Evolutionary conservation across 1,284 basidiomycete genomes (phyloP), one percentile per base, ranked within the genome.

Genomic region (Pterulicium gracile): DNA sequence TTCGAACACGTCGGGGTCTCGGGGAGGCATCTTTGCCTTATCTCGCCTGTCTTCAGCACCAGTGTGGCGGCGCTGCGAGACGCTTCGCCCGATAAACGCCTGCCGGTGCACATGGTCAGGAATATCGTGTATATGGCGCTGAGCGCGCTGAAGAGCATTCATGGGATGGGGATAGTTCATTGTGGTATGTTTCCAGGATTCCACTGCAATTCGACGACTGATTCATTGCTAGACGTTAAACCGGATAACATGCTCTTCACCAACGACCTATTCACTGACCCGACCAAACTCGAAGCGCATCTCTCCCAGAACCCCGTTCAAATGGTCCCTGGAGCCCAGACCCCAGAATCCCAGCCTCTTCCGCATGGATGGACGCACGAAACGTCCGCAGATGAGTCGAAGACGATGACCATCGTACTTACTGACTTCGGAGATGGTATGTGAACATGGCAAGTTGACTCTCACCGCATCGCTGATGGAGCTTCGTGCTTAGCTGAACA

Each of bases 41-140:
- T 39, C 7, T 18, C 4, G 15, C 36, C 36, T 13, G 7, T 39
- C n/a, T 39, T 10, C 36, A 39, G 36, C 36, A 39, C 36, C 36
- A 15, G n/a, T 7, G 7, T 39, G 7, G n/a, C 36, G 7, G 15
- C 36, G n/a, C 36, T 39, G n/a, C 36, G 36, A 39, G n/a, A 18
- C n/a, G n/a, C 36, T 39, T 13, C 36, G 36, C 36, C 36, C 36
- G 4, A 5, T 17, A 39, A 39, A 18, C 15, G 36, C 19, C 36
- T 39, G n/a, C 36, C 36, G 19, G 36, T 39, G 36, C 19, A 39
- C 36, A 39, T 39, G 36, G 36, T 39, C 15, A 13, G 36, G n/a
- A 39, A 39, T 39, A 39, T 18, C 5, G 19, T 39, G 7, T 39
- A 39, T 18, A 39, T 39, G 36, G 19, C 36, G 5, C 36, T 39